phyloP scores from a whole-genome alignment of 1,284 basidiomycete genomes.

The Thecaphora thlaspeos region DNA sequence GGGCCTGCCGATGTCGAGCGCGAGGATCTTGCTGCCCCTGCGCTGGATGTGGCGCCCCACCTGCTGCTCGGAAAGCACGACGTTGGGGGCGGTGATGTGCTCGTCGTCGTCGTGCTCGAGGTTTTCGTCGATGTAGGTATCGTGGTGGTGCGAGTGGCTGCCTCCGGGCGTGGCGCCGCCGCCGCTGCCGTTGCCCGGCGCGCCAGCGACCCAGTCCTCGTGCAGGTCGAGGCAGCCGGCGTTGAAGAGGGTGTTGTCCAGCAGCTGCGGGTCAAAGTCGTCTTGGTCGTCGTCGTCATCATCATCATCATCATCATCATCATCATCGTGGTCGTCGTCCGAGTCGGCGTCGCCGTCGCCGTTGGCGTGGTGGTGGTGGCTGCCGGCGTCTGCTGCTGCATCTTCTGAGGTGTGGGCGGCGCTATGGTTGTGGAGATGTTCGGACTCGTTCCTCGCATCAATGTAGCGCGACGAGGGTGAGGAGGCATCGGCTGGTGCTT shows the following conservation, averaged over 20 bases:
- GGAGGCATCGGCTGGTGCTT: slow-evolving; percentile 1
- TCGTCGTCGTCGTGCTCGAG: slow-evolving; percentile 23
- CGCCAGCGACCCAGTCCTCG: slow-evolving; percentile 34
- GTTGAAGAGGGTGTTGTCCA: slow-evolving; percentile 51
- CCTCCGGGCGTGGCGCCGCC: slow-evolving; percentile 13
- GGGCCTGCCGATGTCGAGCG: slow-evolving; percentile 62
- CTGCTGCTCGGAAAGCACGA: slow-evolving; percentile 30
- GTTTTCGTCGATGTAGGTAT: slow-evolving; percentile 27
- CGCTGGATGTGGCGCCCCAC: slow-evolving; percentile 19
- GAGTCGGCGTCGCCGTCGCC: not conserved
- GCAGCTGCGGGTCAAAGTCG: slow-evolving; percentile 32
- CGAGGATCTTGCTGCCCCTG: slow-evolving; percentile 24
- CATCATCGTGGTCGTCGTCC: slow-evolving; percentile 2
- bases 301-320: slow-evolving; percentile 10
- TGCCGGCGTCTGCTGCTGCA: too few relatives aligned
- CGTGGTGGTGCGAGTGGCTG: slow-evolving; percentile 20
- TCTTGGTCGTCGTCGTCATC: slow-evolving; percentile 25
- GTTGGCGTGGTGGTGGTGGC: not conserved
- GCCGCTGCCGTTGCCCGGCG: not conserved
- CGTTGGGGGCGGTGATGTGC: slow-evolving; percentile 32
- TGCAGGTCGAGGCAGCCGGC: slow-evolving; percentile 46
- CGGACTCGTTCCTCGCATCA: not conserved
- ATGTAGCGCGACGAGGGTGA: not conserved
- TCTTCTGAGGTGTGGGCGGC: too few relatives aligned
- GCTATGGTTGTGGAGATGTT: too few relatives aligned